phyloP scores from a whole-genome alignment of 148 eudicot species.

The Chenopodium berlandieri region DNA sequence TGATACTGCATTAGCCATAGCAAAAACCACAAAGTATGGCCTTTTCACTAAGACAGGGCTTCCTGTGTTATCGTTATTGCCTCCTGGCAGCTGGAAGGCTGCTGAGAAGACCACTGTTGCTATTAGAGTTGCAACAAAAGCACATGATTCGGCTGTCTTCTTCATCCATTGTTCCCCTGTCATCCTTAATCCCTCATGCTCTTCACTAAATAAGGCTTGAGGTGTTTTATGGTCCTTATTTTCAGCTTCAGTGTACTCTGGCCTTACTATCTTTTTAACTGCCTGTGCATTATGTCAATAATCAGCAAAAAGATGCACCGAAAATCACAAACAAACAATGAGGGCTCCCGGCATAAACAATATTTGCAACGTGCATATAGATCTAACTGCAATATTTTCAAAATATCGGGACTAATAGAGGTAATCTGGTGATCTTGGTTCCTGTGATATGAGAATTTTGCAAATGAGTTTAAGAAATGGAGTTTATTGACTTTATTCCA shows the following conservation, averaged over 20 bases:
- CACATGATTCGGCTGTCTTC: constrained; percentile 21
- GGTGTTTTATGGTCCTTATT: constrained; percentile 20
- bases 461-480: too few relatives aligned
- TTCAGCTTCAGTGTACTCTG: constrained; percentile 15
- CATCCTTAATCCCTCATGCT: constrained; percentile 17
- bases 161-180: constrained; percentile 31
- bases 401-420: too few relatives aligned
- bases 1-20: constrained; percentile 26
- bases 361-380: background rate
- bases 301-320: background rate
- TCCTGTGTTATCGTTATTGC: constrained; percentile 14
- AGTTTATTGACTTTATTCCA: too few relatives aligned
- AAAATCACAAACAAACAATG: too few relatives aligned
- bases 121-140: constrained; percentile 27
- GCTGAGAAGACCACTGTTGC: constrained; percentile 23
- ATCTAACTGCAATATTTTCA: too few relatives aligned
- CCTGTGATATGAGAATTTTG: too few relatives aligned
- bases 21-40: constrained; percentile 16
- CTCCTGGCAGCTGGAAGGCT: constrained; percentile 23
- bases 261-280: constrained; percentile 22
- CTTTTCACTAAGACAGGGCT: constrained; percentile 11
- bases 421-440: too few relatives aligned
- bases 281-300: constrained; percentile 11
- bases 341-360: background rate
- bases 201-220: constrained; percentile 17